Base-by-base conservation (phyloP, 306 rosid genomes). In the Crotalaria pallida region DNA sequence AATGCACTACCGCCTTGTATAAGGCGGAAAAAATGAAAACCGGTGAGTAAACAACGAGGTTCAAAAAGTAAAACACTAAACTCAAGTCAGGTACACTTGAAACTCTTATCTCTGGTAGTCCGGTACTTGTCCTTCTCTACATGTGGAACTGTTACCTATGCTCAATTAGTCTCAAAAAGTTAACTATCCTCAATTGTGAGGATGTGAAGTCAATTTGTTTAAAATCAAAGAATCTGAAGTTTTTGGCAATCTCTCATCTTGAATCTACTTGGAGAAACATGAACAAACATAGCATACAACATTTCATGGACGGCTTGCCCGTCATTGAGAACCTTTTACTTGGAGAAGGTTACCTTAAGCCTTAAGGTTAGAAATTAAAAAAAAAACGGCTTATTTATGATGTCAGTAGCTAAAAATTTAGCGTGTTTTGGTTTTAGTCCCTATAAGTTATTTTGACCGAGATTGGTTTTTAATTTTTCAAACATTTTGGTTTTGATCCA, bases 321-420 rank as follows among this genome's bases (percentile, higher is more conserved):
- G 10, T 40, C 2, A 15, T 79, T 66, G 24, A 58, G 24, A 58
- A 21, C 9, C 58, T 72, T 10, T 0, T 1, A 7, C 22, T 72
- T 4, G 33, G 31, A 17, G 11, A 7, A 24, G 22, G 48, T 18
- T 34, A 7, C 23, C 7, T 65, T 1, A n/a, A 71, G 81, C 23
- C 7, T 65, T 1, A n/a, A 71, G 81, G 77, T 71, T 31, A 74
- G 78, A 38, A 33, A 51, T 27, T 27, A 6, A 27, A 27, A 27
- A 13, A 6, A 7, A 16, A 11, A 11, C 13, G 11, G 3, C 45
- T 55, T 6, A 6, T 34, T n/a, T n/a, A n/a, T n/a, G n/a, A n/a
- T n/a, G n/a, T n/a, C n/a, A n/a, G n/a, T n/a, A n/a, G n/a, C n/a
- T n/a, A n/a, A n/a, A n/a, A n/a, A n/a, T n/a, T n/a, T n/a, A n/a